A percentile compares a stretch with the other conserved stretches of the same genome.
phyloP scores from a whole-genome alignment of 768 basidiomycete species.

The Lanmaoa rubissima region DNA sequence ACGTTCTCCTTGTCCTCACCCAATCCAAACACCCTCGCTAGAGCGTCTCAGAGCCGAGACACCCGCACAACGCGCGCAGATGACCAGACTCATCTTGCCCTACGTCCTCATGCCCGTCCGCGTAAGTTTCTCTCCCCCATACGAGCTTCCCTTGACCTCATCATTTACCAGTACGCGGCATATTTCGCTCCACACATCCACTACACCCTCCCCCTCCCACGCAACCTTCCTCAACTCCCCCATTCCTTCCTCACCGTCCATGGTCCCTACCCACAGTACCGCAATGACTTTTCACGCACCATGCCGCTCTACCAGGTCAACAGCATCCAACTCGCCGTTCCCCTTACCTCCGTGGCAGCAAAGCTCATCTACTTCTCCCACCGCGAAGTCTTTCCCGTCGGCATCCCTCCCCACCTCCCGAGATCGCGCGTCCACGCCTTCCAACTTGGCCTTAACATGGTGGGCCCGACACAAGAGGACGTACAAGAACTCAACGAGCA shows the following conservation, averaged over 20 bases:
- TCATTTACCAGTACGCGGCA: constrained; percentile 45
- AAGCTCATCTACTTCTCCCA: constrained; percentile 63
- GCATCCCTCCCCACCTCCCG: constrained; percentile 38
- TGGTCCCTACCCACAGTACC: constrained; percentile 50
- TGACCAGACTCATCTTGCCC: constrained; percentile 39
- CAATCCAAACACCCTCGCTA: constrained; percentile 24
- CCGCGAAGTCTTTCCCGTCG: constrained; percentile 47
- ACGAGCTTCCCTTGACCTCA: constrained; percentile 6
- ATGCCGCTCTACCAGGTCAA: constrained; percentile 33
- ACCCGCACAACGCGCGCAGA: constrained; percentile 25
- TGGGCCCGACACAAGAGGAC: constrained; percentile 56
- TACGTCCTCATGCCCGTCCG: constrained; percentile 51
- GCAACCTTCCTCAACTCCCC: constrained; percentile 15
- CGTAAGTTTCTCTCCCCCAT: constrained; percentile 25
- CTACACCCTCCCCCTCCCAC: constrained; percentile 49
- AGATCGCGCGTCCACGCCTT: constrained; percentile 32
- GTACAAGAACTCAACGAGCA: constrained; percentile 54
- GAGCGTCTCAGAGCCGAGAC: constrained; percentile 31
- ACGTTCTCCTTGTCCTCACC: neutral
- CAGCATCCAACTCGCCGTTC: constrained; percentile 30
- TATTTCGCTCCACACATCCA: constrained; percentile 63
- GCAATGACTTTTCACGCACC: constrained; percentile 31
- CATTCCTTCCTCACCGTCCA: constrained; percentile 38
- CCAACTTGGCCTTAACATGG: constrained; percentile 24
- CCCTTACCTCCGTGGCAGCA: constrained; percentile 55